Evolutionary conservation across 257 asterid species (phyloP).

Genomic region (Fraxinus americana): DNA sequence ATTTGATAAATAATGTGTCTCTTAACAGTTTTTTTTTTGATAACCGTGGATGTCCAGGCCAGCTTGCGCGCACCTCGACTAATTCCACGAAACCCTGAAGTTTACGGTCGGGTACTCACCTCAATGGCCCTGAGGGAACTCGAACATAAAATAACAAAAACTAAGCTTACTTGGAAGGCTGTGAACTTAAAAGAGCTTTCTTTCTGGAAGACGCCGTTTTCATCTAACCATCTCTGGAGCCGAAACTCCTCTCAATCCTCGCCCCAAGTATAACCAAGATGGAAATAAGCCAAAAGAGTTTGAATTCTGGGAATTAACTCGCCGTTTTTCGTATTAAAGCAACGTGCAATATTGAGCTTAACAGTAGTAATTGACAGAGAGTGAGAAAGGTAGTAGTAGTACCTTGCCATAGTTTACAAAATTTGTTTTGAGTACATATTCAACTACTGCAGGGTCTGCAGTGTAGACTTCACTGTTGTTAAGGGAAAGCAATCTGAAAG

Average conservation of each 20-base stretch:
- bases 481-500: constrained; percentile 35
- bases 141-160: too few species aligned
- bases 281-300: not conserved
- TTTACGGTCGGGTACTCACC: too few species aligned
- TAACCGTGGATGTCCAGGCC: too few species aligned
- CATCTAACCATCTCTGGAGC: constrained; percentile 64
- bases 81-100: too few species aligned
- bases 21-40: too few species aligned
- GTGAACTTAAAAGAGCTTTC: constrained; percentile 61
- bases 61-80: too few species aligned
- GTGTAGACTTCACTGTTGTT: constrained; percentile 34
- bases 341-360: not conserved
- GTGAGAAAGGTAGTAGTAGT: not conserved
- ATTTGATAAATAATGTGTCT: too few species aligned
- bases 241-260: constrained; percentile 52
- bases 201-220: constrained; percentile 42
- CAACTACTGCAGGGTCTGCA: constrained; percentile 42
- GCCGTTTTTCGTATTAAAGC: not conserved
- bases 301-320: not conserved
- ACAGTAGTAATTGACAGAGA: not conserved
- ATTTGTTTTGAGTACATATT: constrained; percentile 44
- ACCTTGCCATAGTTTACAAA: constrained; percentile 49
- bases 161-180: constrained; percentile 51
- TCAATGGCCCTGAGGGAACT: too few species aligned
- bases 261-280: constrained; percentile 40